Percentiles rank a stretch among this genome's conserved stretches.
These are phyloP conservation scores for Citrus glauca DNA, from an alignment of 345 rosid species.

Conservation along the genomic window DNA sequence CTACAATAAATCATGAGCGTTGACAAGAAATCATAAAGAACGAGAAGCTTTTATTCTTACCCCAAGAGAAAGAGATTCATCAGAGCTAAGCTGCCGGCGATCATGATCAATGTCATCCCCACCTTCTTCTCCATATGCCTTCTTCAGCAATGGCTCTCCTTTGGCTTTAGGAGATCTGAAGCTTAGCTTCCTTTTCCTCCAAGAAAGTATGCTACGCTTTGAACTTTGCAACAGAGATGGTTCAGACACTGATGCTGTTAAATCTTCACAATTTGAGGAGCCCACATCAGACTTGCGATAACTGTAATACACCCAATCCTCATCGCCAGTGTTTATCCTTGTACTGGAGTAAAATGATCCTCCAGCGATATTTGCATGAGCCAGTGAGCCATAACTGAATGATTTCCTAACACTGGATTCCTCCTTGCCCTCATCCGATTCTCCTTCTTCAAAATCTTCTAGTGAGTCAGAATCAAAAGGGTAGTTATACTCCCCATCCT, in stretches of 20 bases:
- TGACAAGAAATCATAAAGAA: not conserved
- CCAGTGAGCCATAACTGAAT: slow-evolving; percentile 78
- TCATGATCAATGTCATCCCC: slow-evolving; percentile 99
- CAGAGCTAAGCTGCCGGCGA: slow-evolving; percentile 88
- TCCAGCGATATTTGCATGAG: slow-evolving; percentile 73
- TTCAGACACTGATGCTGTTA: slow-evolving; percentile 42
- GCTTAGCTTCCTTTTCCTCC: slow-evolving; percentile 92
- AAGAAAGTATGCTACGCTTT: slow-evolving; percentile 67
- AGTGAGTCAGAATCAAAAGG: slow-evolving; percentile 82
- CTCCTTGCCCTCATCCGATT: slow-evolving; percentile 71
- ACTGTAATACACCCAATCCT: slow-evolving; percentile 84
- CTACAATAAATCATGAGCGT: not conserved
- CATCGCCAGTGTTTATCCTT: slow-evolving; percentile 46
- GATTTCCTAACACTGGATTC: slow-evolving; percentile 48
- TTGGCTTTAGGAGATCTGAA: slow-evolving; percentile 80
- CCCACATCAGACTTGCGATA: slow-evolving; percentile 69
- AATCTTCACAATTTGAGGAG: slow-evolving; percentile 39
- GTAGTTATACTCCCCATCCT: slow-evolving; percentile 67
- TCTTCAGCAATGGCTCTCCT: slow-evolving; percentile 92
- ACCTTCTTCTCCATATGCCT: slow-evolving; percentile 89
- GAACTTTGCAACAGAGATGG: slow-evolving; percentile 41
- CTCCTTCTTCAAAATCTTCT: slow-evolving; percentile 78
- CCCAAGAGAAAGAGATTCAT: slow-evolving; percentile 51
- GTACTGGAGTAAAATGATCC: slow-evolving; percentile 55
- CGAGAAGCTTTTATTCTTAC: slow-evolving; percentile 33